Base-by-base conservation (phyloP, 768 basidiomycete genomes). In the Saitozyma sp. region DNA sequence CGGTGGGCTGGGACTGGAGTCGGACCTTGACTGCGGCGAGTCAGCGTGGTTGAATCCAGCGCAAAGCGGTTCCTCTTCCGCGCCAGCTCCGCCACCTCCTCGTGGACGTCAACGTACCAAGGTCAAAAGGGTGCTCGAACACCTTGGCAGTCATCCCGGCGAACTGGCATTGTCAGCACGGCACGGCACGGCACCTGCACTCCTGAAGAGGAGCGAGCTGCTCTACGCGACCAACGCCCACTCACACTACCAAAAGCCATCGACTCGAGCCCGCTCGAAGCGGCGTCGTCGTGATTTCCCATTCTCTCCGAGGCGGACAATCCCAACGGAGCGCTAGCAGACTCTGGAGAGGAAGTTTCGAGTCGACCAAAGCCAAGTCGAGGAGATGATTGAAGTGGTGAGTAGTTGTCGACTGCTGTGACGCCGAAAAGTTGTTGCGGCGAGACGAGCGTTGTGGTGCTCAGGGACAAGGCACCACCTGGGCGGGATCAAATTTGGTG, bases 61-160 rank as follows among this genome's bases (percentile, higher is more conserved):
- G n/a, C 13, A 13, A 48, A 42, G 3, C 9, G 19, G n/a, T n/a
- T 37, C 38, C 51, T 45, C 16, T 8, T 29, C 29, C 29, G 29
- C 29, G 29, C 29, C 29, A 2, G 29, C 29, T 29, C 29, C 29
- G 5, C 29, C 29, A 29, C 29, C 29, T 29, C 29, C 29, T 29
- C 29, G 45, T 56, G 39, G 1, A 51, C n/a, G 50, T 29, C 2
- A 29, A 60, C 74, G 65, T 38, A 79, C 79, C 89, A 42, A 98
- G 85, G 80, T 97, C 94, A 73, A 95, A 92, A 0, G 95, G 95
- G 76, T 96, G 92, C 81, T 95, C 93, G 65, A 96, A 88, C 14
- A 92, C 82, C 80, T 92, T 91, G 19, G 92, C 88, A 9, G 85
- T 82, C 83, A 95, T 92, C 29, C 94, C 94, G 59, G 93, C 91